Evolutionary conservation across 2,329 filamentous ascomycete species (phyloP).

Genomic region (Albophoma yamanashiensis): DNA sequence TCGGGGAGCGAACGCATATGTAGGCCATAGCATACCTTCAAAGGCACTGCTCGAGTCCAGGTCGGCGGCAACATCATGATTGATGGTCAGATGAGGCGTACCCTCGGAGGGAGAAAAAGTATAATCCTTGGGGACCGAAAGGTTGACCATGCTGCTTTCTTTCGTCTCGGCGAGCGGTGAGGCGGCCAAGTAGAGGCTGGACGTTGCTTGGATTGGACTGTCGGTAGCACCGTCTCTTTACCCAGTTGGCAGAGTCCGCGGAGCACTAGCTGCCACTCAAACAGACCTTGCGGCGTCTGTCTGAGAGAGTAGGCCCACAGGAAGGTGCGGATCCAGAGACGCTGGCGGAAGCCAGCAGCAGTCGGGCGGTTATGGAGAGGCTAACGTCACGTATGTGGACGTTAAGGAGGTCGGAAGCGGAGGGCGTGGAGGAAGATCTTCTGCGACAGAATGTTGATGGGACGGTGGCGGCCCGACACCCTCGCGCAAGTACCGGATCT

Average conservation of each 20-base stretch:
- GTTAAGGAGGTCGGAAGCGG: constrained; percentile 87
- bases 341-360: constrained; percentile 86
- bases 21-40: constrained; percentile 50
- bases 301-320: constrained; percentile 97
- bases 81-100: constrained; percentile 89
- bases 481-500: constrained; percentile 70
- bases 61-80: constrained; percentile 85
- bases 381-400: constrained; percentile 58
- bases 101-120: constrained; percentile 73
- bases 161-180: neutral
- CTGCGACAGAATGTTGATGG: constrained; percentile 80
- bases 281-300: constrained; percentile 90
- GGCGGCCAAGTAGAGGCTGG: neutral
- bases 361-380: constrained; percentile 26
- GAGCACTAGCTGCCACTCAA: constrained; percentile 97
- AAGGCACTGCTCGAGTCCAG: constrained; percentile 94
- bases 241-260: constrained; percentile 48
- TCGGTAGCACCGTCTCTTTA: constrained; percentile 13
- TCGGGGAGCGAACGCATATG: too few relatives aligned
- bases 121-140: constrained; percentile 69
- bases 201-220: neutral
- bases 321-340: constrained; percentile 47
- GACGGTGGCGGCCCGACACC: constrained; percentile 68
- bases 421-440: constrained; percentile 75
- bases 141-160: constrained; percentile 57